phyloP scores from a whole-genome alignment of 768 basidiomycete genomes.

The Serpula lacrymans region DNA sequence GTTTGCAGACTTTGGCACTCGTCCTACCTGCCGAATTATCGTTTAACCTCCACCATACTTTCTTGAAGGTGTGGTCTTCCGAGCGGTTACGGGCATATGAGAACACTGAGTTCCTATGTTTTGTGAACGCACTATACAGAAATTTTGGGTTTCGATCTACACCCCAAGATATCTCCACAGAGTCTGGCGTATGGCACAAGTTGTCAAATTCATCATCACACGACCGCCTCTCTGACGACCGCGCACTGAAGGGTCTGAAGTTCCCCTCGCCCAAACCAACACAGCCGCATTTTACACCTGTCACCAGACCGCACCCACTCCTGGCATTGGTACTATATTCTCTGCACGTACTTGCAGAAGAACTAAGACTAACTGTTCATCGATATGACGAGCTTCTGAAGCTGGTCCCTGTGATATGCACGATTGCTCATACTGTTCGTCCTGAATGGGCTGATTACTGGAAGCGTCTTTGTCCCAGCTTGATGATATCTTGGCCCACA shows the following conservation, averaged over 20 bases:
- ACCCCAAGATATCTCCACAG: conserved; percentile 9
- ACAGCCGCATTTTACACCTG: conserved; percentile 19
- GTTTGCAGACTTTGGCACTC: conserved; percentile 60
- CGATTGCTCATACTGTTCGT: conserved; percentile 58
- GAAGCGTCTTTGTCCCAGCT: conserved; percentile 74
- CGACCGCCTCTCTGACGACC: conserved; percentile 56
- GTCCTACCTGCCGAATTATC: conserved; percentile 54
- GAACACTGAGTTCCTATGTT: conserved; percentile 54
- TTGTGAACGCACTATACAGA: conserved; percentile 48
- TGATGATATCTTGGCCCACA: conserved; percentile 57
- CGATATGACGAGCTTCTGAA: conserved; percentile 52
- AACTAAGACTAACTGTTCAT: conserved; percentile 56
- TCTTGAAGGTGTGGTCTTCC: conserved; percentile 57
- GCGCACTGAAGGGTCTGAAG: conserved; percentile 45
- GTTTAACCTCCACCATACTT: conserved; percentile 52
- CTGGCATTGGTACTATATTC: conserved; percentile 65
- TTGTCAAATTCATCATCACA: conserved; percentile 44
- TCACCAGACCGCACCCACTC: conserved; percentile 37
- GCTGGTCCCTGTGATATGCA: conserved; percentile 62
- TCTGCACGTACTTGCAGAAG: conserved; percentile 77
- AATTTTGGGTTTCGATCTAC: conserved; percentile 40
- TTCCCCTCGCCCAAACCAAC: conserved; percentile 30
- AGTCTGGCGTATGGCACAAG: conserved; percentile 43
- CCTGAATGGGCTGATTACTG: conserved; percentile 94
- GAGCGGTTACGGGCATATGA: conserved; percentile 39